Evolutionary conservation across 257 asterid species (phyloP), one percentile per base, ranked within the genome.

Genomic region (Capsicum chinense): DNA sequence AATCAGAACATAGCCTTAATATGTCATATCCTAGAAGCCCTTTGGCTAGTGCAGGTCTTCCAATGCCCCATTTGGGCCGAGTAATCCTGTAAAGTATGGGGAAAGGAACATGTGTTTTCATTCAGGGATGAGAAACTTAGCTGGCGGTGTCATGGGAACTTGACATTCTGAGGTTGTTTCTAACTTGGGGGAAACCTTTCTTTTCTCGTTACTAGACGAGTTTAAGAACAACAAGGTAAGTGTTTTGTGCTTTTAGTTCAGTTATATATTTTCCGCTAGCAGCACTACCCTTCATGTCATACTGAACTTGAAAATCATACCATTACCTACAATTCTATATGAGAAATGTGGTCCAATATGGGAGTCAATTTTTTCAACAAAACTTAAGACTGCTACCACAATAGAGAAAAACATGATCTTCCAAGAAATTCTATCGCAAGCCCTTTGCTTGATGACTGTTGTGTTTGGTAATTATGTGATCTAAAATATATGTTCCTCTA

Each of bases 381-480:
- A 94, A 94, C 97, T 93, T 85, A 97, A 92, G 91, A 92, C 92
- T 33, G 93, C 97, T 12, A 91, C 91, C 35, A 62, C 88, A 11
- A 90, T 88, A 81, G 98, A 94, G 92, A 93, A 91, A 85, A 85
- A 87, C 88, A 94, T 92, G 98, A 94, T 94, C 74, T 94, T 90
- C 86, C 90, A 85, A 79, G 98, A 94, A 86, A 93, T 94, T 62
- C 87, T 91, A 88, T 97, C 95, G 26, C 95, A 90, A 0, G 97
- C 92, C 80, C 94, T 92, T 57, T 74, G 92, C n/a, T 86, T 94
- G 84, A 93, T 93, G 95, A 94, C 97, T 26, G 98, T 92, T 88
- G 98, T 93, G 79, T 94, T 93, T 39, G 98, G 98, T 66, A 94
- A 94, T 85, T 94, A 94, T 87, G 98, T 94, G 82, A 89, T 94